Evolutionary conservation across 83 land plant genomes (phyloP), one percentile per base, ranked within the genome.

Genomic region (Larix sibirica): DNA sequence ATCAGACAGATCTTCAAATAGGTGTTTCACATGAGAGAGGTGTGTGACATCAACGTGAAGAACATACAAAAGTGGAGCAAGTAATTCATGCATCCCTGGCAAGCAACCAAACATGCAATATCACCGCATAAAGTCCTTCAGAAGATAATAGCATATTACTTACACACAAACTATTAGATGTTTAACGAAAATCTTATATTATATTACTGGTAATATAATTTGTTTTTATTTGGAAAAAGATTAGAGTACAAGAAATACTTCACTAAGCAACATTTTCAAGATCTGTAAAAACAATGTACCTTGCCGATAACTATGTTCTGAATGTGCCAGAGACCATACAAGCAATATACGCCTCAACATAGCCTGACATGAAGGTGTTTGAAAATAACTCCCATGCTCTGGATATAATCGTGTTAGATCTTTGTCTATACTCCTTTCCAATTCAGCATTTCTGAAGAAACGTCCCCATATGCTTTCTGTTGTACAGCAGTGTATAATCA

Each of bases 381-480:
- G 89, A 71, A 87, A 87, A 78, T 81, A 85, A 77, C 81, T 87
- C 20, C 89, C 89, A 84, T 87, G 84, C 65, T 87, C 89, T 23
- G 89, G 89, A 78, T 87, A 87, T 17, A 87, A 79, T 31, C 89
- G 79, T 66, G 81, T 54, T 38, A 87, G 80, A 79, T 87, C 89
- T 60, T 84, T 87, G 68, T 87, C 87, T 5, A 87, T 87, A 18
- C 75, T 84, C 77, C 81, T 65, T 76, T 87, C 89, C 60, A 87
- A 58, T 81, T 87, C 87, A 50, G 81, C 83, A 81, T 87, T 87
- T 81, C 87, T 61, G 59, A 87, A 87, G 69, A 76, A 87, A 47
- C 79, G 86, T 31, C 89, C 88, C 89, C 89, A 87, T 33, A 81
- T 50, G 23, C 89, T 87, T 28, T 85, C 89, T 87, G 89, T 64